Percentiles rank a stretch among this genome's conserved stretches.
phyloP scores from a whole-genome alignment of 2,329 filamentous ascomycete species.

The Thielaviopsis populi region DNA sequence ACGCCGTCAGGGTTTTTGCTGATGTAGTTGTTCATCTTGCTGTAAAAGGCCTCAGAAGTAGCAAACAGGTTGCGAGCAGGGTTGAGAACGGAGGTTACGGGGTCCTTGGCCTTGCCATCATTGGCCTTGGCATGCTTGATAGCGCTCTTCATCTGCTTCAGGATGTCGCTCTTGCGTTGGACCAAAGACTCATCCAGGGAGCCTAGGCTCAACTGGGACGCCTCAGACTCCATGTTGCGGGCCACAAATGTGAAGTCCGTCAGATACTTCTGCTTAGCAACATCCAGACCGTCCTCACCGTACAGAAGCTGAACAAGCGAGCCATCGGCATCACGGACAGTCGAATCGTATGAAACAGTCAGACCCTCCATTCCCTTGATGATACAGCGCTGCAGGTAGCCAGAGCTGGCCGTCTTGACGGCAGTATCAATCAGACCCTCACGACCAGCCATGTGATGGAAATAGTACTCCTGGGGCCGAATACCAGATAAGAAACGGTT shows the following conservation, averaged over 20 bases:
- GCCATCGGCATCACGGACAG: constrained; percentile 86
- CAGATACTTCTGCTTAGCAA: constrained; percentile 85
- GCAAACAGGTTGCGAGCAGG: constrained; percentile 69
- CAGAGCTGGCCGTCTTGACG: constrained; percentile 93
- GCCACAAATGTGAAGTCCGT: constrained; percentile 81
- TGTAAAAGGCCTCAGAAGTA: constrained; percentile 76
- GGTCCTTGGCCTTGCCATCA: constrained; percentile 50
- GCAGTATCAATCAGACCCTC: constrained; percentile 98
- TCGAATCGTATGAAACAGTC: constrained; percentile 81
- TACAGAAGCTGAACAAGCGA: constrained; percentile 91
- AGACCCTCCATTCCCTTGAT: constrained; percentile 98
- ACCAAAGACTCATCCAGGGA: constrained; percentile 33
- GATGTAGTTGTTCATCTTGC: constrained; percentile 57
- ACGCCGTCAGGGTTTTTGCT: constrained; percentile 57
- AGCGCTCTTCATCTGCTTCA: constrained; percentile 68
- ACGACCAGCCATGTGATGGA: constrained; percentile 97
- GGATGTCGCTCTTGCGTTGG: constrained; percentile 43
- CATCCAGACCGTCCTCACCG: constrained; percentile 88
- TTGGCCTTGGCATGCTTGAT: constrained; percentile 53
- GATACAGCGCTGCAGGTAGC: constrained; percentile 88
- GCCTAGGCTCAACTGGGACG: constrained; percentile 58
- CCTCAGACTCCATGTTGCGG: constrained; percentile 68
- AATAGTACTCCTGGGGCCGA: constrained; percentile 94
- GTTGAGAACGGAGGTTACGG: constrained; percentile 55
- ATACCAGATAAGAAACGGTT: constrained; percentile 97